A percentile compares a stretch with the other conserved stretches of the same genome.
phyloP scores from a whole-genome alignment of 139 green algal genomes.

The Tetraselmis striata region DNA sequence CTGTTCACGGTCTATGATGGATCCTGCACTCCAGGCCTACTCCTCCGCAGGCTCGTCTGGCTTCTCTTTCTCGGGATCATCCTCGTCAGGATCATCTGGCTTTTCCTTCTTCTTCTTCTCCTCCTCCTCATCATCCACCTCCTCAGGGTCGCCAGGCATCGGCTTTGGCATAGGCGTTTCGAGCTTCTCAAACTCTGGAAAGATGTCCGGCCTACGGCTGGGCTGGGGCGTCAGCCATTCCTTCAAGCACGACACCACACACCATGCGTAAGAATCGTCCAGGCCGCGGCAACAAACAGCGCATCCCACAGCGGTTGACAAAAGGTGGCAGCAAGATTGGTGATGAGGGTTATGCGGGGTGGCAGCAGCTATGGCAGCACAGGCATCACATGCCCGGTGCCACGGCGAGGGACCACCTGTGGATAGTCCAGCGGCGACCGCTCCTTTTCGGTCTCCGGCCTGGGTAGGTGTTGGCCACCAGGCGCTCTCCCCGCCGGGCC shows the following conservation, averaged over 20 bases:
- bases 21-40: no score
- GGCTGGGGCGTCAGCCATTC: conserved; percentile 89
- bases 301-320: no score
- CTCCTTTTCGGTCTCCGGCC: conserved; percentile 82
- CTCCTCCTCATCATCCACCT: conserved; percentile 82
- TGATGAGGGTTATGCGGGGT: no score
- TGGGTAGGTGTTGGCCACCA: conserved; percentile 37
- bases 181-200: conserved; percentile 91
- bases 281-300: no score
- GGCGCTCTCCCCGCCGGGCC: background rate
- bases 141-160: conserved; percentile 78
- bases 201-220: conserved; percentile 79
- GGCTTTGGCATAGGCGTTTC: conserved; percentile 66
- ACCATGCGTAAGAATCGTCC: no score
- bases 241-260: no score
- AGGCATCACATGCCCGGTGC: no score
- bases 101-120: conserved; percentile 71
- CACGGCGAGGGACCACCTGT: no score
- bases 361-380: no score
- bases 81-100: conserved; percentile 56
- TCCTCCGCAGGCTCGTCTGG: conserved; percentile 36
- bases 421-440: conserved; percentile 71
- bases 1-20: no score
- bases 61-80: conserved; percentile 47
- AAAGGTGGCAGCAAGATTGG: no score